phyloP scores from a whole-genome alignment of 192 early-diverging fungal genomes.

The Coemansia biformis region DNA sequence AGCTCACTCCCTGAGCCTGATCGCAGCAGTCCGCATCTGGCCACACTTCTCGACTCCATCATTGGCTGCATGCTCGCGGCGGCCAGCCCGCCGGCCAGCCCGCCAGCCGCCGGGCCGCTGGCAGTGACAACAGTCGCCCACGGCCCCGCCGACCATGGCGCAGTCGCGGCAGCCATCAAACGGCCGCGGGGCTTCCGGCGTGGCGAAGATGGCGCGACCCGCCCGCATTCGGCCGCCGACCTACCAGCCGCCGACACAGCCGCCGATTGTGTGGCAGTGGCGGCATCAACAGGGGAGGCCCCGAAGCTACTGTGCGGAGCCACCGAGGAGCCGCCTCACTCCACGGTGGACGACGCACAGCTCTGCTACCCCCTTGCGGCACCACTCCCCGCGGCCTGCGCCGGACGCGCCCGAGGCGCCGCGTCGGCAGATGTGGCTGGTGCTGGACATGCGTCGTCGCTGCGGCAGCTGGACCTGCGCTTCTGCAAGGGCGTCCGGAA shows the following conservation, averaged over 20 bases:
- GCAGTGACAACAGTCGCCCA: too few species aligned
- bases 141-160: not conserved
- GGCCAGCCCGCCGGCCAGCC: not conserved
- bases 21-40: constrained; percentile 42
- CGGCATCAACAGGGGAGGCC: too few species aligned
- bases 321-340: not conserved
- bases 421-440: too few species aligned
- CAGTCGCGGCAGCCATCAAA: constrained; percentile 10
- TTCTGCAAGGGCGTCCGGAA: constrained; percentile 59
- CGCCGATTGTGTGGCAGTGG: constrained; percentile 13
- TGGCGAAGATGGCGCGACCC: constrained; percentile 12
- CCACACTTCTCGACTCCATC: constrained; percentile 33
- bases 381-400: not conserved
- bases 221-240: constrained; percentile 21
- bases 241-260: constrained; percentile 27
- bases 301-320: not conserved
- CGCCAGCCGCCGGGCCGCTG: not conserved
- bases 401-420: too few species aligned
- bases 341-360: constrained; percentile 8
- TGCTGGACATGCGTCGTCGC: too few species aligned
- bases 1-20: constrained; percentile 35
- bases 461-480: constrained; percentile 51
- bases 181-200: constrained; percentile 32
- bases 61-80: constrained; percentile 28
- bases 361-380: not conserved